A percentile compares a stretch with the other conserved stretches of the same genome.
These are phyloP conservation scores for Aspergillus nidulans DNA, from an alignment of 495 filamentous ascomycete genomes.

Conservation along the genomic window DNA sequence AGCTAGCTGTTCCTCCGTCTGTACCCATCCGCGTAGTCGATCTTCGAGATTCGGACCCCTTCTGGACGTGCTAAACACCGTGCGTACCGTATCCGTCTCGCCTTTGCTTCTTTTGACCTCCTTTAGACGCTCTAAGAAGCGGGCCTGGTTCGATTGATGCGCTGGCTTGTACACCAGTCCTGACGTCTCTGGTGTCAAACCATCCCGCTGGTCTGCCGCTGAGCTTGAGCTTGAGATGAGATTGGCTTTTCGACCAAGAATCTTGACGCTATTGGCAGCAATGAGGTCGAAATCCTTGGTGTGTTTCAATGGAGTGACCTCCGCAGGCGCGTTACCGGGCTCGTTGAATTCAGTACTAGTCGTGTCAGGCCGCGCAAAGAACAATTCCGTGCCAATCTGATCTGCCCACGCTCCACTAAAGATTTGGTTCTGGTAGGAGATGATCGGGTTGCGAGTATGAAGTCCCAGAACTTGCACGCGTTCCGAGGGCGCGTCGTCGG, in stretches of 20 bases:
- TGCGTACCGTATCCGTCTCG: conserved; percentile 43
- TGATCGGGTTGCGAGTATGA: conserved; percentile 64
- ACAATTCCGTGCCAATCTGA: conserved; percentile 74
- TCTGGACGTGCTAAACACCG: conserved; percentile 23
- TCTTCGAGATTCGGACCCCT: conserved; percentile 30
- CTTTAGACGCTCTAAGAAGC: conserved; percentile 42
- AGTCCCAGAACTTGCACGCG: conserved; percentile 78
- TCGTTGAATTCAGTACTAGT: conserved; percentile 24
- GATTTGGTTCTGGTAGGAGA: conserved; percentile 68
- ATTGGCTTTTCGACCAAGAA: conserved; percentile 41
- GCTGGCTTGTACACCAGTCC: conserved; percentile 13
- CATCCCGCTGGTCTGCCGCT: neutral
- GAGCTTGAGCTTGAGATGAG: conserved; percentile 30
- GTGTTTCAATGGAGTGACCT: conserved; percentile 31
- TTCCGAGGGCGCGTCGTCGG: conserved; percentile 24
- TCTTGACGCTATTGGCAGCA: conserved; percentile 52
- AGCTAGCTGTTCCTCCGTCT: conserved; percentile 37
- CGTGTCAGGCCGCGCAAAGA: conserved; percentile 53
- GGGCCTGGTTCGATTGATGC: conserved; percentile 33
- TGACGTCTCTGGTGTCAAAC: neutral
- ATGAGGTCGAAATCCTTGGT: conserved; percentile 55
- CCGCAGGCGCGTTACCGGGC: conserved; percentile 18
- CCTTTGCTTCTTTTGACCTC: conserved; percentile 39
- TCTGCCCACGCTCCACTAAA: conserved; percentile 74
- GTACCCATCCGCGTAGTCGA: conserved; percentile 34